phyloP scores from a whole-genome alignment of 164 flowering plant genomes.

The Vitis vinifera region DNA sequence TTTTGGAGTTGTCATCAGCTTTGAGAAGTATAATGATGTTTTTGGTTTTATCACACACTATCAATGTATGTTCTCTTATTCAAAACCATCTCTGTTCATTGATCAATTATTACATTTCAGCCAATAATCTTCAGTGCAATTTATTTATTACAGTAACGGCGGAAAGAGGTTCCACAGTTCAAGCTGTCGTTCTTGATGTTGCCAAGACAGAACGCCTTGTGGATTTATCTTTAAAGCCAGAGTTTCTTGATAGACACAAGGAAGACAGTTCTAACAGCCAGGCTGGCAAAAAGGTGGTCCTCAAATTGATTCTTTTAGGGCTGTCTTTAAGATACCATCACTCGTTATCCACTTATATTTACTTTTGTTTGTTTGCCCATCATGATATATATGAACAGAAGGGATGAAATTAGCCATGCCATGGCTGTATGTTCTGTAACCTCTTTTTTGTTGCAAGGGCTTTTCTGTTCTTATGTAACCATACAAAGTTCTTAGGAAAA shows the following conservation, averaged over 20 bases:
- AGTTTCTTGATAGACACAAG: slow-evolving; percentile 35
- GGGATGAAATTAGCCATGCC: too few relatives aligned
- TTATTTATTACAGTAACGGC: slow-evolving; percentile 45
- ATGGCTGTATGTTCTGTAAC: too few relatives aligned
- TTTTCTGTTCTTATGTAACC: too few relatives aligned
- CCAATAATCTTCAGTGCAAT: background rate
- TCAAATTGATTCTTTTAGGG: background rate
- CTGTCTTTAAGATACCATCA: background rate
- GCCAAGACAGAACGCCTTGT: slow-evolving; percentile 67
- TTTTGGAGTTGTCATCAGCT: slow-evolving; percentile 72
- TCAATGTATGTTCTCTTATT: slow-evolving; percentile 55
- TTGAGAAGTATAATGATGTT: slow-evolving; percentile 57
- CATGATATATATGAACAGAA: too few relatives aligned
- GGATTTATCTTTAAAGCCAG: slow-evolving; percentile 82
- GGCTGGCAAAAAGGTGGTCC: slow-evolving; percentile 44
- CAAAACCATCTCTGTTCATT: background rate
- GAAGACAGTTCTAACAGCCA: slow-evolving; percentile 20
- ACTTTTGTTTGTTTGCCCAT: background rate
- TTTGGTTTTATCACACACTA: slow-evolving; percentile 76
- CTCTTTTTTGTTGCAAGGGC: too few relatives aligned
- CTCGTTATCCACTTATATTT: background rate
- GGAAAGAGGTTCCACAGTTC: slow-evolving; percentile 53
- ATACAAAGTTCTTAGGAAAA: too few relatives aligned
- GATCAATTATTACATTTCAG: background rate
- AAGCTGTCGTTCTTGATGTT: slow-evolving; percentile 83